Evolutionary conservation across 768 basidiomycete genomes (phyloP).

Genomic region (Termitomyces sp.): DNA sequence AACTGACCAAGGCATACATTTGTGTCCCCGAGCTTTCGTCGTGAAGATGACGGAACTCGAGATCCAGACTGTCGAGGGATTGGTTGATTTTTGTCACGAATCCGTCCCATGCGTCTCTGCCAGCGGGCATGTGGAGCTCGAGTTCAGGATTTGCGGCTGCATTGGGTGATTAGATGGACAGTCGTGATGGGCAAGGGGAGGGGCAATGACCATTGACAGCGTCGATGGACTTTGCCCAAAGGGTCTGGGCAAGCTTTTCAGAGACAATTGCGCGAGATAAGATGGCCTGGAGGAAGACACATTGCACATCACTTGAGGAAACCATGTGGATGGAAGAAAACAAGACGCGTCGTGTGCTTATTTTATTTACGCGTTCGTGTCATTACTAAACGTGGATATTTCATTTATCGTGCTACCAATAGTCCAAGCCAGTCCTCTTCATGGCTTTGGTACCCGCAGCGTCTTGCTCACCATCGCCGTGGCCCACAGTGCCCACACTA

Average conservation of each 20-base stretch:
- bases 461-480: constrained; percentile 99
- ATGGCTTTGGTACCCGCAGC: constrained; percentile 73
- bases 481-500: constrained; percentile 84
- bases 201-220: constrained; percentile 57
- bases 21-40: constrained; percentile 64
- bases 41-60: constrained; percentile 60
- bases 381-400: constrained; percentile 8
- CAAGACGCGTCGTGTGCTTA: constrained; percentile 17
- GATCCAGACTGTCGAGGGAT: constrained; percentile 61
- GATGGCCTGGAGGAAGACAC: constrained; percentile 75
- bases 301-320: constrained; percentile 58
- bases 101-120: constrained; percentile 47
- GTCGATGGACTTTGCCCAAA: constrained; percentile 66
- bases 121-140: constrained; percentile 35
- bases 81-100: constrained; percentile 60
- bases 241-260: constrained; percentile 52
- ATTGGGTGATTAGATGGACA: constrained; percentile 8
- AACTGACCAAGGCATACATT: constrained; percentile 65
- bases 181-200: not conserved
- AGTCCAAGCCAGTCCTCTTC: constrained; percentile 20
- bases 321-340: constrained; percentile 27
- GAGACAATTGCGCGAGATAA: constrained; percentile 68
- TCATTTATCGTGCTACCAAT: not conserved
- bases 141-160: constrained; percentile 51
- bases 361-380: constrained; percentile 2